Evolutionary conservation across 2,329 filamentous ascomycete species (phyloP).

Genomic region (Nemania sp.): DNA sequence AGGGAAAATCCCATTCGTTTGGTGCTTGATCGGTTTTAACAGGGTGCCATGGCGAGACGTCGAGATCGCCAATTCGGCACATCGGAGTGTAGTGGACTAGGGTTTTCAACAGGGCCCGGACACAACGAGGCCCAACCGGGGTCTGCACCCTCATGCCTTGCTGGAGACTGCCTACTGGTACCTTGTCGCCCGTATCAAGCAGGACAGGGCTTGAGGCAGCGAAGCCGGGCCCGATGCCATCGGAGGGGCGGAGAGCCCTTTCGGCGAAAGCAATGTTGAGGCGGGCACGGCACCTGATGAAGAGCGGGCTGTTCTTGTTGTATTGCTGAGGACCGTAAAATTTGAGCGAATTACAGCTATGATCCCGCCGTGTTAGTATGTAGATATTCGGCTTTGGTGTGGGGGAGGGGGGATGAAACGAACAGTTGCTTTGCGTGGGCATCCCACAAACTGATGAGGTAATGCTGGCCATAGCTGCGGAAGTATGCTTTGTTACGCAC

Average conservation of each 20-base stretch:
- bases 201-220: constrained; percentile 52
- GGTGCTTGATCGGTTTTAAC: constrained; percentile 43
- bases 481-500: constrained; percentile 47
- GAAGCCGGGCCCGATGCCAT: constrained; percentile 54
- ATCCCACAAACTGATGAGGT: constrained; percentile 59
- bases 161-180: constrained; percentile 50
- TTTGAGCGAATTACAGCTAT: constrained; percentile 63
- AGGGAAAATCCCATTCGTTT: constrained; percentile 54
- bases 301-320: constrained; percentile 54
- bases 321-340: constrained; percentile 63
- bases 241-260: constrained; percentile 48
- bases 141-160: constrained; percentile 55
- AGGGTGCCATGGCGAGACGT: constrained; percentile 66
- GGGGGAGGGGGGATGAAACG: not conserved
- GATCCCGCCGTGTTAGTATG: not conserved
- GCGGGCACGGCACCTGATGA: constrained; percentile 53
- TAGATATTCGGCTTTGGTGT: not conserved
- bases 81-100: constrained; percentile 47
- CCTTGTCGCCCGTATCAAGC: constrained; percentile 47
- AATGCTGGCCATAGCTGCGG: constrained; percentile 60
- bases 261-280: constrained; percentile 53
- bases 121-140: constrained; percentile 52
- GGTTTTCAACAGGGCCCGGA: constrained; percentile 58
- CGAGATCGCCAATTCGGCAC: constrained; percentile 51
- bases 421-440: constrained; percentile 59